A percentile compares a stretch with the other conserved stretches of the same genome.
Conservation (phyloP, 2,329 filamentous ascomycete species). For the Colletotrichum spaethianum region DNA sequence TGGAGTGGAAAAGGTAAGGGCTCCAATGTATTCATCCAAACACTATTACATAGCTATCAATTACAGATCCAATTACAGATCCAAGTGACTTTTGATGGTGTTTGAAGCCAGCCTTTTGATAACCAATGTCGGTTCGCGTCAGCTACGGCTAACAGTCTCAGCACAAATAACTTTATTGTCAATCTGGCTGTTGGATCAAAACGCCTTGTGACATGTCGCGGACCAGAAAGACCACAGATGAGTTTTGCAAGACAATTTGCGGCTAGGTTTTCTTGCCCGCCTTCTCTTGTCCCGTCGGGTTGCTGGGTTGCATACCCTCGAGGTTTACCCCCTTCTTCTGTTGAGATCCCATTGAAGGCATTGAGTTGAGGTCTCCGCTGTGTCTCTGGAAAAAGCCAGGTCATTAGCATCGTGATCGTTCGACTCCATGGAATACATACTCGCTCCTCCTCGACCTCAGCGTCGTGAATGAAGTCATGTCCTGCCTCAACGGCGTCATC, state of each 20-base stretch:
- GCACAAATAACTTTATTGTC: not conserved
- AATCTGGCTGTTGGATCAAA: conserved; percentile 4
- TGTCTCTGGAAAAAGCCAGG: conserved; percentile 8
- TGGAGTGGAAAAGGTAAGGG: not conserved
- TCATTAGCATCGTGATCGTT: not conserved
- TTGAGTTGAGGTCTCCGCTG: conserved; percentile 19
- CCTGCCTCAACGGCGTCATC: conserved; percentile 46
- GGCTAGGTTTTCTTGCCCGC: conserved; percentile 7
- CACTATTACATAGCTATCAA: not conserved
- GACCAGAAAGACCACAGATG: not conserved
- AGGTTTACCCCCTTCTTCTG: conserved; percentile 23
- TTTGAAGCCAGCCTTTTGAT: not conserved
- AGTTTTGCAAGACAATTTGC: not conserved
- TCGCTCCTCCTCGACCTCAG: conserved; percentile 52
- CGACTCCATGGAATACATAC: conserved; percentile 26
- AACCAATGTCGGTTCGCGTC: not conserved
- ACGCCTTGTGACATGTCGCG: not conserved
- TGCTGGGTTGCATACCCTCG: not conserved
- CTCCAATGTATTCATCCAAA: not conserved
- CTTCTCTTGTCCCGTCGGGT: conserved; percentile 10
- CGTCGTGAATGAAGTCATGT: conserved; percentile 53
- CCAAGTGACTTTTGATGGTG: not conserved
- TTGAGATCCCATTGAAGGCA: conserved; percentile 24
- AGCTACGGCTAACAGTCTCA: not conserved
- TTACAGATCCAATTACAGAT: too few species aligned